Conservation (phyloP, 2,329 filamentous ascomycete species). For the Talaromyces sp. region DNA sequence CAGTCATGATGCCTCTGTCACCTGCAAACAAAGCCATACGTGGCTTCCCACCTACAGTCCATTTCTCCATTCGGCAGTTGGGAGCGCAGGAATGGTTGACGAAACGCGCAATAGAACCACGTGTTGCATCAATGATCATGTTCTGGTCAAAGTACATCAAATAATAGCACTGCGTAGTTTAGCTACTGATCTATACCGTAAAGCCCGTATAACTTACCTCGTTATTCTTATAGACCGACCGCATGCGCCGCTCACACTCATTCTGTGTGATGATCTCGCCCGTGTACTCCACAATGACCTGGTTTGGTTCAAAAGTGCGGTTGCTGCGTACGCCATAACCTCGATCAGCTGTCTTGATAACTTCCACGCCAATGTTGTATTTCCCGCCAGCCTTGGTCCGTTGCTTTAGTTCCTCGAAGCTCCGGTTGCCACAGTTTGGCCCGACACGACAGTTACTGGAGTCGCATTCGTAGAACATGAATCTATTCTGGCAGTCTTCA, state of each 20-base stretch:
- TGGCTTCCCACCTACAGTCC: conserved; percentile 89
- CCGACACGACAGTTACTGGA: conserved; percentile 80
- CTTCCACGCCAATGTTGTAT: conserved; percentile 90
- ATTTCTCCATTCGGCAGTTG: conserved; percentile 97
- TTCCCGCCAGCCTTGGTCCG: conserved; percentile 75
- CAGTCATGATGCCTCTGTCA: conserved; percentile 83
- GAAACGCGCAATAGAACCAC: conserved; percentile 92
- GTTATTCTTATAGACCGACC: conserved; percentile 87
- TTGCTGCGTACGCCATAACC: conserved; percentile 91
- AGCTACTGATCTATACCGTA: background rate
- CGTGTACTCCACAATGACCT: conserved; percentile 98
- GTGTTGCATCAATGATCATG: conserved; percentile 96
- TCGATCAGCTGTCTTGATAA: conserved; percentile 82
- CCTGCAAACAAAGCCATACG: conserved; percentile 97
- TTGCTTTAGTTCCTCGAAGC: conserved; percentile 74
- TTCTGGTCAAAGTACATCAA: conserved; percentile 98
- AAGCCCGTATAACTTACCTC: conserved; percentile 57
- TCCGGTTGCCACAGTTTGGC: conserved; percentile 78
- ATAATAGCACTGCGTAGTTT: conserved; percentile 74
- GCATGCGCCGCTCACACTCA: conserved; percentile 92
- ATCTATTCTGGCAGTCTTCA: conserved; percentile 87
- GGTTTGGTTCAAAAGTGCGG: conserved; percentile 77
- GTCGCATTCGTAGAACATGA: conserved; percentile 97
- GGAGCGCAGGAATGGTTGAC: conserved; percentile 97
- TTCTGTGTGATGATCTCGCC: conserved; percentile 95